Conservation (phyloP, 2,329 filamentous ascomycete genomes). For the Atkinsonella hypoxylon region DNA sequence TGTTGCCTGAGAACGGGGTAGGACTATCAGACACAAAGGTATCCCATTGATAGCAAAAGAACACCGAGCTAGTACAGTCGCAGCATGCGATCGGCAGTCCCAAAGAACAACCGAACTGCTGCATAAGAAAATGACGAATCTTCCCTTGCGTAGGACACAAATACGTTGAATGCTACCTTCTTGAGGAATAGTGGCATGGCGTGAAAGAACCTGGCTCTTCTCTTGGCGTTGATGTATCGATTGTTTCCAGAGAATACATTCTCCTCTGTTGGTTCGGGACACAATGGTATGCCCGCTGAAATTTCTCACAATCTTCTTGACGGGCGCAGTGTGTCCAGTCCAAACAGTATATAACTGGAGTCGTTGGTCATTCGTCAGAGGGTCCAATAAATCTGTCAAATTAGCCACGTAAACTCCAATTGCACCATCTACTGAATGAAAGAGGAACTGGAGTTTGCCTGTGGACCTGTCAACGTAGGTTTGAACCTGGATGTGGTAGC, state of each 20-base stretch:
- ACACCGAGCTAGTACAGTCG: constrained; percentile 37
- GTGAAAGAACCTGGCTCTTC: constrained; percentile 38
- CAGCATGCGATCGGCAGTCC: constrained; percentile 56
- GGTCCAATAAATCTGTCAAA: constrained; percentile 71
- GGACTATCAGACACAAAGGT: constrained; percentile 65
- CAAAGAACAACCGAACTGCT: constrained; percentile 61
- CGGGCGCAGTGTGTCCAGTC: constrained; percentile 71
- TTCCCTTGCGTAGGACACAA: constrained; percentile 63
- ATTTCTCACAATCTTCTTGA: constrained; percentile 80
- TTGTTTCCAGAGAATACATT: constrained; percentile 77
- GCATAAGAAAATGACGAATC: constrained; percentile 71
- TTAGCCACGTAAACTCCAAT: constrained; percentile 73
- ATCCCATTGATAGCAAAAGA: constrained; percentile 53
- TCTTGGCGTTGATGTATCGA: constrained; percentile 14
- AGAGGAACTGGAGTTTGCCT: constrained; percentile 58
- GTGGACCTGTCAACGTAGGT: constrained; percentile 56
- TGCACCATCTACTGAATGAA: constrained; percentile 76
- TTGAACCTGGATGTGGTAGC: constrained; percentile 52
- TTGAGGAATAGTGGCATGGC: constrained; percentile 56
- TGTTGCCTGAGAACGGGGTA: constrained; percentile 50
- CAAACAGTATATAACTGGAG: constrained; percentile 55
- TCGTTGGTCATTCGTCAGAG: constrained; percentile 46
- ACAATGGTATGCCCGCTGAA: constrained; percentile 69
- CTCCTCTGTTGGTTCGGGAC: constrained; percentile 66
- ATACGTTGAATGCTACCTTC: constrained; percentile 67